phyloP scores from a whole-genome alignment of 371 early-diverging fungal genomes.

The Gilbertella persicaria region DNA sequence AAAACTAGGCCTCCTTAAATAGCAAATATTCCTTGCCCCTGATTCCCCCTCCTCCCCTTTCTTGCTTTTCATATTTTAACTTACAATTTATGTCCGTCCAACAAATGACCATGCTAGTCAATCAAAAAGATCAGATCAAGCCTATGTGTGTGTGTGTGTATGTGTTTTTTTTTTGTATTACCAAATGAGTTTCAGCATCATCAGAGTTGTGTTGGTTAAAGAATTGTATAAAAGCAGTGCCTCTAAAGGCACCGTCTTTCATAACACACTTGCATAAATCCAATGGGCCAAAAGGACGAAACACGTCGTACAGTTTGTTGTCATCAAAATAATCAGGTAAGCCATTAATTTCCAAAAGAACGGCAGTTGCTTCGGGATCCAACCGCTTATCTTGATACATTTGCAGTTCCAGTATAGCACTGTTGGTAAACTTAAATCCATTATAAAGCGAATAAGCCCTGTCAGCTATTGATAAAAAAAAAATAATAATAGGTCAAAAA shows the following conservation, averaged over 20 bases:
- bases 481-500: neutral
- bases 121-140: conserved; percentile 16
- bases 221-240: conserved; percentile 38
- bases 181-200: conserved; percentile 29
- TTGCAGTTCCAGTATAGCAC: conserved; percentile 30
- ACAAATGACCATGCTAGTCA: conserved; percentile 31
- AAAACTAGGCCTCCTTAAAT: conserved; percentile 5
- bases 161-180: conserved; percentile 15
- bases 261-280: conserved; percentile 30
- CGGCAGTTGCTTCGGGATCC: conserved; percentile 34
- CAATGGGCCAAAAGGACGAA: conserved; percentile 48
- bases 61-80: conserved; percentile 7
- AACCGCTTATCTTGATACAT: conserved; percentile 31
- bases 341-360: conserved; percentile 31
- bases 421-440: conserved; percentile 35
- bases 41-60: neutral
- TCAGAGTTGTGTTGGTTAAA: conserved; percentile 37
- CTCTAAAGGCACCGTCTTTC: conserved; percentile 28
- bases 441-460: conserved; percentile 43
- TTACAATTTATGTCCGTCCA: conserved; percentile 44
- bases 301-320: conserved; percentile 34
- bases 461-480: conserved; percentile 28
- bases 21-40: conserved; percentile 1
- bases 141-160: too few species aligned
- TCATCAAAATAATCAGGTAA: conserved; percentile 33